These are phyloP conservation scores for Penicillium crustosum DNA, from an alignment of 2,329 filamentous ascomycete genomes.

Conservation along the genomic window DNA sequence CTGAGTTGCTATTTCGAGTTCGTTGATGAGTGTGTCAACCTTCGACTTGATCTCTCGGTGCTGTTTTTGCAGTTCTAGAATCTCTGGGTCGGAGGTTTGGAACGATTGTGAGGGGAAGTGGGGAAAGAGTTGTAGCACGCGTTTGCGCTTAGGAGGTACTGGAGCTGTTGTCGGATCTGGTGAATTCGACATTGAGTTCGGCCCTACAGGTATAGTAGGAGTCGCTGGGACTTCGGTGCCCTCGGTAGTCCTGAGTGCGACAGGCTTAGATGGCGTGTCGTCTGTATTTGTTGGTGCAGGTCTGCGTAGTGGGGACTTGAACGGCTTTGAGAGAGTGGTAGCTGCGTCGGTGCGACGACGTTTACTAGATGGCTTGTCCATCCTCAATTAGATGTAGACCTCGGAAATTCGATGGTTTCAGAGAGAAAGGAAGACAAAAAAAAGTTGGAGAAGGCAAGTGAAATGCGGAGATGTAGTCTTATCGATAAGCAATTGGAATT, in stretches of 20 bases:
- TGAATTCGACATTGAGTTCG: neutral
- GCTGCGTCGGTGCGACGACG: slow-evolving; percentile 62
- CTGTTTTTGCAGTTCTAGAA: slow-evolving; percentile 38
- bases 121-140: slow-evolving; percentile 11
- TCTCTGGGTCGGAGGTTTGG: slow-evolving; percentile 25
- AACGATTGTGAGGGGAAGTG: slow-evolving; percentile 11
- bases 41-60: slow-evolving; percentile 35
- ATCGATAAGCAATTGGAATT: slow-evolving; percentile 19
- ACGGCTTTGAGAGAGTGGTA: slow-evolving; percentile 65
- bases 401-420: neutral
- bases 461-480: slow-evolving; percentile 8
- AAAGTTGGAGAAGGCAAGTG: neutral
- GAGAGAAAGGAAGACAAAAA: neutral
- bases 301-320: slow-evolving; percentile 67
- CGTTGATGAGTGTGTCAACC: slow-evolving; percentile 33
- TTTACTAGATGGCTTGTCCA: slow-evolving; percentile 50
- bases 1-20: slow-evolving; percentile 55
- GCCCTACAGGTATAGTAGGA: neutral
- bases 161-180: slow-evolving; percentile 6
- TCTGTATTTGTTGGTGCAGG: slow-evolving; percentile 25
- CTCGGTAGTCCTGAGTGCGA: neutral
- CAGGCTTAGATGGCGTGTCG: slow-evolving; percentile 12
- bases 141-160: neutral
- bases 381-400: neutral
- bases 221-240: neutral